Percentiles rank a stretch among this genome's conserved stretches.
phyloP scores from a whole-genome alignment of 192 early-diverging fungal species.

The Coemansia sp. region DNA sequence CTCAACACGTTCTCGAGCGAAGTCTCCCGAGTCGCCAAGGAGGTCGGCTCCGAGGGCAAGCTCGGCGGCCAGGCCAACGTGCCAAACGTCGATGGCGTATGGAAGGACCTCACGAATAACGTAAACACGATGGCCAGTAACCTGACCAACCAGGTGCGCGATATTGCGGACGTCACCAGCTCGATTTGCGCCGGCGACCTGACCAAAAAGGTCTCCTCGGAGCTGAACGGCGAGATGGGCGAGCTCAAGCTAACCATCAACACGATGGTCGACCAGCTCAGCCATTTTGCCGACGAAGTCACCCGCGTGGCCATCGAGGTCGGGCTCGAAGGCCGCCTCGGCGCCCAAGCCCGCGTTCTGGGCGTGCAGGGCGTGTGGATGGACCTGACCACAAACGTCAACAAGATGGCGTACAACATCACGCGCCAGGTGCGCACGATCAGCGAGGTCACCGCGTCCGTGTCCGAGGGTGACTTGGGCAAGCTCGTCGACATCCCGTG shows the following conservation, averaged over 20 bases:
- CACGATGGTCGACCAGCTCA: constrained; percentile 63
- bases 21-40: constrained; percentile 63
- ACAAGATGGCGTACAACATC: constrained; percentile 66
- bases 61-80: constrained; percentile 58
- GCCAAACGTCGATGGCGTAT: constrained; percentile 57
- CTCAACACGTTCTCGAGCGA: constrained; percentile 63
- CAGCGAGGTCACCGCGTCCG: constrained; percentile 63
- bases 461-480: constrained; percentile 62
- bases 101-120: constrained; percentile 62
- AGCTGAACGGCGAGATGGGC: constrained; percentile 55
- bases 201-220: constrained; percentile 54
- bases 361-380: constrained; percentile 66
- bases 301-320: constrained; percentile 66
- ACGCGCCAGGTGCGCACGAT: constrained; percentile 68
- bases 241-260: constrained; percentile 61
- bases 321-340: constrained; percentile 63
- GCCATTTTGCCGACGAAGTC: constrained; percentile 65
- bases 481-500: constrained; percentile 59
- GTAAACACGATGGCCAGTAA: constrained; percentile 67
- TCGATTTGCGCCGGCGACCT: constrained; percentile 58
- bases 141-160: constrained; percentile 60
- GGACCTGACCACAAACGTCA: constrained; percentile 67
- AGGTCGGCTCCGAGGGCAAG: constrained; percentile 64
- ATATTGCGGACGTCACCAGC: constrained; percentile 57
- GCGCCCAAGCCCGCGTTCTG: constrained; percentile 63